A percentile compares a stretch with the other conserved stretches of the same genome.
These are phyloP conservation scores for Citeromyces siamensis DNA, from an alignment of 1,139 yeast species.

Conservation along the genomic window DNA sequence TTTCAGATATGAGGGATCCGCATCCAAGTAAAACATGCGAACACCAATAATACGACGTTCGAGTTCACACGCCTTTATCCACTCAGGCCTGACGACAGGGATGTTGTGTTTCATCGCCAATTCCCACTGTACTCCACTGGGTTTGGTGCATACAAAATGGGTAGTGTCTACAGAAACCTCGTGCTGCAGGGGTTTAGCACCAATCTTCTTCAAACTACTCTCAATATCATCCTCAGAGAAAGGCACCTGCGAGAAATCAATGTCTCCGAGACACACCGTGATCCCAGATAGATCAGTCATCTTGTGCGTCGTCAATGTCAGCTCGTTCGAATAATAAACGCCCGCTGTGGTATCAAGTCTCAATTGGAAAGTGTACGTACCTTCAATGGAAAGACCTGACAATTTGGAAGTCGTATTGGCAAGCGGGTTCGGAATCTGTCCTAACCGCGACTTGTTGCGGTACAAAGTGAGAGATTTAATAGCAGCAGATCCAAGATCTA, in stretches of 20 bases:
- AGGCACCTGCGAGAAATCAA: constrained; percentile 38
- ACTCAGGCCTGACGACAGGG: constrained; percentile 92
- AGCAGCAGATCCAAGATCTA: constrained; percentile 74
- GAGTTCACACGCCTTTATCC: constrained; percentile 89
- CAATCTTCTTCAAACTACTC: constrained; percentile 52
- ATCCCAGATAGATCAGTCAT: constrained; percentile 96
- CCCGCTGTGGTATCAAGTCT: constrained; percentile 88
- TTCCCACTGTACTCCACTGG: constrained; percentile 39
- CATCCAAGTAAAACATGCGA: constrained; percentile 61
- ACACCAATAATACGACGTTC: constrained; percentile 92
- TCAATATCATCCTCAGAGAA: constrained; percentile 53
- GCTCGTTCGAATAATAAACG: constrained; percentile 49
- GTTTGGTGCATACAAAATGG: constrained; percentile 70
- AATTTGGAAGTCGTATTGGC: constrained; percentile 75
- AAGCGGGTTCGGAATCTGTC: constrained; percentile 77
- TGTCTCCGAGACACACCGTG: constrained; percentile 80
- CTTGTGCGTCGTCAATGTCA: constrained; percentile 76
- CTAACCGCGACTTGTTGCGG: constrained; percentile 71
- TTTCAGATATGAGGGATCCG: constrained; percentile 20
- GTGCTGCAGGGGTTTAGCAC: constrained; percentile 72
- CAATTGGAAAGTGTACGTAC: constrained; percentile 68
- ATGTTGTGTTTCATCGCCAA: constrained; percentile 82
- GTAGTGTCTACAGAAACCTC: constrained; percentile 85
- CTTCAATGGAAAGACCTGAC: constrained; percentile 85
- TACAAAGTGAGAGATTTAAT: constrained; percentile 67